Evolutionary conservation across 2,329 filamentous ascomycete genomes (phyloP).

Genomic region (Capronia americana): DNA sequence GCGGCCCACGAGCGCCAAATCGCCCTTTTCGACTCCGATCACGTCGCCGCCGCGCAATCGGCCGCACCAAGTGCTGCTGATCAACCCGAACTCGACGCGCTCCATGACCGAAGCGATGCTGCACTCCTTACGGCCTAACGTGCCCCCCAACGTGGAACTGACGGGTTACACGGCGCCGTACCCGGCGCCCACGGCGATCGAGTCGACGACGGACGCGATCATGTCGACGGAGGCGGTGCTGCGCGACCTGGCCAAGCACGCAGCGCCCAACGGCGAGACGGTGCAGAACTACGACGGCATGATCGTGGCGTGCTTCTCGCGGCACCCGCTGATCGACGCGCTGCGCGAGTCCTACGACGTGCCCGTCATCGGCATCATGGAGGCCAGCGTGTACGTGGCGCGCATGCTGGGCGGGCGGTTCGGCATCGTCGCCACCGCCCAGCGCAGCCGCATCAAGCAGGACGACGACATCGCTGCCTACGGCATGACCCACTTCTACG

Average conservation of each 20-base stretch:
- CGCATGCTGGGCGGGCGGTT: slow-evolving; percentile 57
- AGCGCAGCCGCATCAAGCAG: slow-evolving; percentile 50
- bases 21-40: slow-evolving; percentile 38
- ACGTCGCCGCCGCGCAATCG: slow-evolving; percentile 36
- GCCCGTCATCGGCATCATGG: slow-evolving; percentile 60
- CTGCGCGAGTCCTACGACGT: slow-evolving; percentile 55
- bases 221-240: slow-evolving; percentile 58
- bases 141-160: slow-evolving; percentile 57
- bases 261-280: slow-evolving; percentile 46
- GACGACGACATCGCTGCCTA: slow-evolving; percentile 51
- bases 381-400: slow-evolving; percentile 57
- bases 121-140: slow-evolving; percentile 49
- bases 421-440: slow-evolving; percentile 53
- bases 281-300: slow-evolving; percentile 54
- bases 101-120: slow-evolving; percentile 58
- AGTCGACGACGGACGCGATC: slow-evolving; percentile 58
- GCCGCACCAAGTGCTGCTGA: slow-evolving; percentile 50
- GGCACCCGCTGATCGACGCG: slow-evolving; percentile 56
- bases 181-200: slow-evolving; percentile 59
- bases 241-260: slow-evolving; percentile 51
- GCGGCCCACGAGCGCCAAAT: slow-evolving; percentile 35
- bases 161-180: slow-evolving; percentile 59
- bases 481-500: slow-evolving; percentile 52
- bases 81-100: slow-evolving; percentile 57
- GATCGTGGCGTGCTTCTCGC: slow-evolving; percentile 58